Evolutionary conservation across 2,329 filamentous ascomycete species (phyloP), one percentile per base, ranked within the genome.

Genomic region (Endothia cerciana): DNA sequence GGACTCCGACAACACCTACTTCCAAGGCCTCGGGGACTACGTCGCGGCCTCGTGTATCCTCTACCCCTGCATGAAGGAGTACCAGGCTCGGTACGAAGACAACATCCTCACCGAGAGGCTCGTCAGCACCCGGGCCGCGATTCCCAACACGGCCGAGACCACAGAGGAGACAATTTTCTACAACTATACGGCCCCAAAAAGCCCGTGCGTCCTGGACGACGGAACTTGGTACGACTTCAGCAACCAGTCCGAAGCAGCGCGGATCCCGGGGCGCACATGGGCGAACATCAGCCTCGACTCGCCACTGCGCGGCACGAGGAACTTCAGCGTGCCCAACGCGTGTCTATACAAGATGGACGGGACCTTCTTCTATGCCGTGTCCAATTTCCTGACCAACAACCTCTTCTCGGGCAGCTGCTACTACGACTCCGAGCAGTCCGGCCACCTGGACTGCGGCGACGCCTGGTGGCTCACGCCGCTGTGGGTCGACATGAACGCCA

Each of bases 341-440:
- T 71, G 70, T 55, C 67, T 71, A 17, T 71, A 71, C 66, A 70
- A 70, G 61, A 66, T 70, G 60, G 45, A 65, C 55, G 45, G 43
- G n/a, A 56, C 56, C n/a, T 71, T 68, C 57, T 64, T 62, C 25
- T 57, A 19, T 1, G 70, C 70, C 3, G 36, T 71, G 19, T 33
- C 43, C 3, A 58, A 36, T 30, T 69, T 68, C 61, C 63, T 69
- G 22, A 38, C 60, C 45, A 38, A 63, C 47, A 64, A 59, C 7
- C 62, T 65, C 6, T 69, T 70, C 67, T 19, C 47, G 45, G 69
- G 59, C 4, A 45, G 10, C 36, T 71, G 68, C 62, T 41, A 6
- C 36, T 70, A 69, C 47, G 55, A 66, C 59, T 28, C 15, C 33
- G 30, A 19, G 17, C 67, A 69, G 60, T 36, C 66, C 3, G 65